Evolutionary conservation across 768 basidiomycete species (phyloP).

Genomic region (Multifurca ochricompacta): DNA sequence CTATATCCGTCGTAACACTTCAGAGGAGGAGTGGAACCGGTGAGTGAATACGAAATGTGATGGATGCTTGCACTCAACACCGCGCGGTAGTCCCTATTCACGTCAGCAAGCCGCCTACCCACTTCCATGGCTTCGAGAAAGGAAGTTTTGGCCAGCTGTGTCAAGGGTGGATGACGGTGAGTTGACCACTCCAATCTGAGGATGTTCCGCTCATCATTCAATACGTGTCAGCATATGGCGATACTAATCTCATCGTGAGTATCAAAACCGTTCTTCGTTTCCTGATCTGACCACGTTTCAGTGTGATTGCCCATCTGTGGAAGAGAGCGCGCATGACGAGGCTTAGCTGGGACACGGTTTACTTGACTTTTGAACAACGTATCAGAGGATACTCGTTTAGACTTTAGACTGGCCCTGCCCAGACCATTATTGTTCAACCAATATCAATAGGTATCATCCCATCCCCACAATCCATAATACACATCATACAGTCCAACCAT

Average conservation of each 20-base stretch:
- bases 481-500: background rate
- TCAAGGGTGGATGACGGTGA: constrained; percentile 89
- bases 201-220: constrained; percentile 8
- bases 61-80: constrained; percentile 9
- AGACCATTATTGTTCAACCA: constrained; percentile 53
- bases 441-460: constrained; percentile 31
- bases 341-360: constrained; percentile 20
- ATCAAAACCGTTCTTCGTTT: background rate
- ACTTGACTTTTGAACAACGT: constrained; percentile 17
- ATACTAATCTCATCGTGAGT: constrained; percentile 82
- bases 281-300: constrained; percentile 26
- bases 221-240: constrained; percentile 69
- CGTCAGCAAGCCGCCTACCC: constrained; percentile 90
- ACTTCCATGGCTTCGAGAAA: constrained; percentile 68
- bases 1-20: constrained; percentile 62
- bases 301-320: constrained; percentile 85
- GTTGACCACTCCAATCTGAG: constrained; percentile 23
- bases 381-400: constrained; percentile 39
- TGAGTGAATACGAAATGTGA: constrained; percentile 28
- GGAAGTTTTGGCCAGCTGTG: constrained; percentile 96
- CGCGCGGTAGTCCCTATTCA: constrained; percentile 64
- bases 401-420: constrained; percentile 38
- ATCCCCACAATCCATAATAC: too few relatives aligned
- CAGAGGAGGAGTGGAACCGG: constrained; percentile 84
- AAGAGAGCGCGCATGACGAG: constrained; percentile 50